These are phyloP conservation scores for Pisolithus microcarpus DNA, from an alignment of 768 basidiomycete genomes.

Conservation along the genomic window DNA sequence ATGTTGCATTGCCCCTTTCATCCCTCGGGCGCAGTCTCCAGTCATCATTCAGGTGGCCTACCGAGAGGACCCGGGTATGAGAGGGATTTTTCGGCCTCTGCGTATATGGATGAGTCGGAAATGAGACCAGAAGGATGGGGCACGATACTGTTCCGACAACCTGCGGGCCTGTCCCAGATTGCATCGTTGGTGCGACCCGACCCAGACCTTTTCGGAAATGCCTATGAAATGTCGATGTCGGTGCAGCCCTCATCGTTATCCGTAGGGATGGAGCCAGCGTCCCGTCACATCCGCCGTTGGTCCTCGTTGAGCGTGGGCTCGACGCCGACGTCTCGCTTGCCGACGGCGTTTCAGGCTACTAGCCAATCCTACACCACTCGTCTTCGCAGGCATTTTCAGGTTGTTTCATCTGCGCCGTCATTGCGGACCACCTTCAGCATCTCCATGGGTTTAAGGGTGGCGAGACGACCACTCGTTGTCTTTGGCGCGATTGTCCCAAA, in stretches of 20 bases:
- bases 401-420: slow-evolving; percentile 9
- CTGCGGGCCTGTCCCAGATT: background rate
- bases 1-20: background rate
- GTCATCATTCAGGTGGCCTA: background rate
- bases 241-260: slow-evolving; percentile 3
- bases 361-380: slow-evolving; percentile 8
- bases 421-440: slow-evolving; percentile 24
- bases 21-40: background rate
- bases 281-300: slow-evolving; percentile 27
- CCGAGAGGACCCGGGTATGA: background rate
- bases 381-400: slow-evolving; percentile 14
- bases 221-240: background rate
- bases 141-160: background rate
- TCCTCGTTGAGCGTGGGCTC: slow-evolving; percentile 19
- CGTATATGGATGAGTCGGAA: background rate
- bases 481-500: slow-evolving; percentile 24
- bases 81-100: background rate
- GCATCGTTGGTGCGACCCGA: background rate
- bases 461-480: slow-evolving; percentile 23
- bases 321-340: slow-evolving; percentile 18
- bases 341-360: slow-evolving; percentile 12
- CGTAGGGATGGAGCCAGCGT: slow-evolving; percentile 20
- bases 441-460: slow-evolving; percentile 26
- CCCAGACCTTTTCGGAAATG: background rate
- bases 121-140: background rate